Percentiles rank a stretch among this genome's conserved stretches.
These are phyloP conservation scores for Tricholoma bakamatsutake DNA, from an alignment of 768 basidiomycete species.

Conservation along the genomic window DNA sequence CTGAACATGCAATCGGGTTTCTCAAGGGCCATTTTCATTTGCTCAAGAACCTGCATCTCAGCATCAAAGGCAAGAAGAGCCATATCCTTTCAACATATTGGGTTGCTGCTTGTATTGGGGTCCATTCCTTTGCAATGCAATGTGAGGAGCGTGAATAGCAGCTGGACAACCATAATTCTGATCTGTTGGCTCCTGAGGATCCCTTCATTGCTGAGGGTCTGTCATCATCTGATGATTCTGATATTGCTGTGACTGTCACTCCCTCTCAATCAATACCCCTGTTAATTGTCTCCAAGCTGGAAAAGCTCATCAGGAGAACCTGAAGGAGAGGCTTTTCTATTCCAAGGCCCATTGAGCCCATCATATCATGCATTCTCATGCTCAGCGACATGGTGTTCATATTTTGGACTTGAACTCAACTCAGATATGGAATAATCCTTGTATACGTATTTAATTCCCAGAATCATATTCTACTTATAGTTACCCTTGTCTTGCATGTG, in stretches of 20 bases:
- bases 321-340: neutral
- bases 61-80: neutral
- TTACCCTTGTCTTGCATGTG: too few species aligned
- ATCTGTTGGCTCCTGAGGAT: slow-evolving; percentile 9
- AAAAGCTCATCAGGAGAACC: neutral
- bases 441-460: too few species aligned
- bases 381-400: neutral
- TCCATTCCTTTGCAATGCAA: slow-evolving; percentile 18
- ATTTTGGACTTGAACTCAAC: neutral
- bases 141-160: slow-evolving; percentile 14
- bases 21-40: slow-evolving; percentile 5
- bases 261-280: neutral
- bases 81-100: slow-evolving; percentile 5
- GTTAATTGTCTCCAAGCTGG: neutral
- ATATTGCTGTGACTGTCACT: neutral
- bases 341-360: neutral
- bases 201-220: slow-evolving; percentile 14
- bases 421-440: neutral
- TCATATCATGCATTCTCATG: neutral
- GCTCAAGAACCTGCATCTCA: neutral
- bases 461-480: neutral
- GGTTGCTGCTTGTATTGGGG: neutral
- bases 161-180: neutral
- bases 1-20: slow-evolving; percentile 6
- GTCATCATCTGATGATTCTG: slow-evolving; percentile 2